A percentile compares a stretch with the other conserved stretches of the same genome.
These are phyloP conservation scores for Gossypium herbaceum DNA, from an alignment of 345 rosid species.

Conservation along the genomic window DNA sequence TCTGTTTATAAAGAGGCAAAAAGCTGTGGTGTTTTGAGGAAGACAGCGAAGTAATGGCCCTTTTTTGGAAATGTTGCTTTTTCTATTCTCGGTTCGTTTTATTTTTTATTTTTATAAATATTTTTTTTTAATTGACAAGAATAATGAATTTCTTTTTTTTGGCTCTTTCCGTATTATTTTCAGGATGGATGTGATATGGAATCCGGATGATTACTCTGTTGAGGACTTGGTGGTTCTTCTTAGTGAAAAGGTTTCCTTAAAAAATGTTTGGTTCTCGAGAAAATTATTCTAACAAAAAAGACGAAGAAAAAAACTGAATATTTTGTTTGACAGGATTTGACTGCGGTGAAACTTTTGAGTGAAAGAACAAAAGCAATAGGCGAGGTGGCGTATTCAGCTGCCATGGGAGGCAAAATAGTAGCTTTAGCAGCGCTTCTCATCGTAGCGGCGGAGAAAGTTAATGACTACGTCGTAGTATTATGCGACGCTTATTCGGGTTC, in stretches of 20 bases:
- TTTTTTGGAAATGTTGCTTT: slow-evolving; percentile 28
- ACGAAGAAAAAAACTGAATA: not conserved
- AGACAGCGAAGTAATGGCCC: slow-evolving; percentile 19
- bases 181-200: slow-evolving; percentile 63
- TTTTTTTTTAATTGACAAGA: not conserved
- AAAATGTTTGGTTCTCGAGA: slow-evolving; percentile 17
- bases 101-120: not conserved
- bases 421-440: slow-evolving; percentile 49
- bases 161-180: slow-evolving; percentile 4
- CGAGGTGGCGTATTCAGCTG: slow-evolving; percentile 48
- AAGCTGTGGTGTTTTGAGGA: slow-evolving; percentile 4
- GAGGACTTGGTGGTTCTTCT: slow-evolving; percentile 53
- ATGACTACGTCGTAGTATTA: slow-evolving; percentile 31
- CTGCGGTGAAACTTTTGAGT: slow-evolving; percentile 44
- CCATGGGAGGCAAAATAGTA: slow-evolving; percentile 49
- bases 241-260: slow-evolving; percentile 48
- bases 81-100: slow-evolving; percentile 9
- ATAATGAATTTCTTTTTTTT: not conserved
- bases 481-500: slow-evolving; percentile 33
- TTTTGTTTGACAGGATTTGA: slow-evolving; percentile 41
- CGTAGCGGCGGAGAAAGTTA: slow-evolving; percentile 51
- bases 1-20: slow-evolving; percentile 18
- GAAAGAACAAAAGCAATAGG: slow-evolving; percentile 56
- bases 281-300: not conserved
- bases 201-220: slow-evolving; percentile 45